Evolutionary conservation across 495 filamentous ascomycete genomes (phyloP).

Genomic region (Clohesyomyces aquaticus): DNA sequence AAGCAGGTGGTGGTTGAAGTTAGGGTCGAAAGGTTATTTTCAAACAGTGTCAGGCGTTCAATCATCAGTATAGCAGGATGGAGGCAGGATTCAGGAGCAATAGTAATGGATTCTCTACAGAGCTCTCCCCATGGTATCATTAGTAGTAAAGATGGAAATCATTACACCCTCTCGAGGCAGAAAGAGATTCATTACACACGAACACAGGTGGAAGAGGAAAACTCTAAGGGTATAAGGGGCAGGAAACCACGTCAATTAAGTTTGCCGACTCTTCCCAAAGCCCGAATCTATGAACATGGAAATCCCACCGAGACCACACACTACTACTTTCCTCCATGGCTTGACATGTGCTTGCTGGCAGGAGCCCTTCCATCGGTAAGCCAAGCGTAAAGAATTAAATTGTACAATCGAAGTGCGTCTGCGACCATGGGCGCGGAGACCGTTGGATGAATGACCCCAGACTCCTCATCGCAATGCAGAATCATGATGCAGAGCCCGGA

Average conservation of each 20-base stretch:
- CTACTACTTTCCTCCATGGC: constrained; percentile 6
- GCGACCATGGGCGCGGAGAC: constrained; percentile 8
- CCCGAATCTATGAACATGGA: constrained; percentile 39
- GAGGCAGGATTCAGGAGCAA: too few relatives aligned
- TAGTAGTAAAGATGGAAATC: background rate
- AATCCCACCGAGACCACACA: constrained; percentile 37
- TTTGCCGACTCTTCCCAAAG: constrained; percentile 33
- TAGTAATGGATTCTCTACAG: background rate
- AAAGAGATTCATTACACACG: background rate
- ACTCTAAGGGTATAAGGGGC: constrained; percentile 11
- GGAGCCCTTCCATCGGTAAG: constrained; percentile 14
- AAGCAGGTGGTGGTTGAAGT: too few relatives aligned
- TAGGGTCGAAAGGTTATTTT: too few relatives aligned
- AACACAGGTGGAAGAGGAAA: constrained; percentile 3
- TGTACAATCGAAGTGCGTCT: constrained; percentile 31
- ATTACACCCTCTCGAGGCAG: background rate
- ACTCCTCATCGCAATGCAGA: constrained; percentile 35
- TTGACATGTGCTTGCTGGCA: constrained; percentile 17
- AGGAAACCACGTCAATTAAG: constrained; percentile 38
- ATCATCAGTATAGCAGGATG: too few relatives aligned
- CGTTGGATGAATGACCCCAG: constrained; percentile 7
- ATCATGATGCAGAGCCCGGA: constrained; percentile 33
- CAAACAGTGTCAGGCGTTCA: too few relatives aligned
- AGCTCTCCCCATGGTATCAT: background rate
- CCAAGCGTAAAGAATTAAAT: constrained; percentile 31